These are phyloP conservation scores for Babesia caballi DNA, from an alignment of 169 alveolate species.

Conservation along the genomic window DNA sequence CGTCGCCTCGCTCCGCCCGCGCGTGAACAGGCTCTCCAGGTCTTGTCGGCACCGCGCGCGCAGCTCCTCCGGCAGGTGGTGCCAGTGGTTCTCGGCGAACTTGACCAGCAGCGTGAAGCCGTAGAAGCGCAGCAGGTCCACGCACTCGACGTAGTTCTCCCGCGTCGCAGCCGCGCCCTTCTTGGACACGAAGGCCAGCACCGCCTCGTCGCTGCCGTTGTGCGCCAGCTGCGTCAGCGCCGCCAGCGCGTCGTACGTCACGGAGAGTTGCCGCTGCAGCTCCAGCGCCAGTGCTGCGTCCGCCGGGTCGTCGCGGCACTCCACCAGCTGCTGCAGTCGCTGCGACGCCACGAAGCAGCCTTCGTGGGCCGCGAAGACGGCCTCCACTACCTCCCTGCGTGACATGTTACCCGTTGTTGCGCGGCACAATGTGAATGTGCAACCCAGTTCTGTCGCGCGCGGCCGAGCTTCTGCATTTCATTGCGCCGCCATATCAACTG, in stretches of 20 bases:
- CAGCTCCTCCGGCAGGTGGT: constrained; percentile 20
- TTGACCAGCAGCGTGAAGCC: constrained; percentile 66
- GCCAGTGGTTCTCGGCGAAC: constrained; percentile 64
- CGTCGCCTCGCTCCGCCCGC: constrained; percentile 21
- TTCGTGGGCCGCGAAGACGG: constrained; percentile 64
- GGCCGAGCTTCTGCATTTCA: not conserved
- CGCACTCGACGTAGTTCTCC: constrained; percentile 57
- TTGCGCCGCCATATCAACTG: not conserved
- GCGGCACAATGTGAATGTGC: not conserved
- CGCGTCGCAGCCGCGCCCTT: constrained; percentile 47
- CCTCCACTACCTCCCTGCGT: constrained; percentile 48
- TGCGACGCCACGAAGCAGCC: constrained; percentile 58
- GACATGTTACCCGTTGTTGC: constrained; percentile 11
- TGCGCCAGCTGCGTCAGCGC: constrained; percentile 44
- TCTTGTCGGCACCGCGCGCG: constrained; percentile 22
- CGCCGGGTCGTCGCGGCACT: constrained; percentile 22
- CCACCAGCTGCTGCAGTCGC: constrained; percentile 51
- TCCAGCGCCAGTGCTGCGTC: constrained; percentile 10
- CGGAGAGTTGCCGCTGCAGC: constrained; percentile 24
- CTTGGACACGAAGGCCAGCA: constrained; percentile 31
- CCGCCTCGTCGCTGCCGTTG: constrained; percentile 30
- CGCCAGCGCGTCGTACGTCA: constrained; percentile 38
- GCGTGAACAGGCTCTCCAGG: constrained; percentile 35
- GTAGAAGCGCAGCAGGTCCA: constrained; percentile 58
- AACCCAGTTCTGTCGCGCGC: constrained; percentile 10